Evolutionary conservation across 306 rosid species (phyloP).

Genomic region (Prunus dulcis): DNA sequence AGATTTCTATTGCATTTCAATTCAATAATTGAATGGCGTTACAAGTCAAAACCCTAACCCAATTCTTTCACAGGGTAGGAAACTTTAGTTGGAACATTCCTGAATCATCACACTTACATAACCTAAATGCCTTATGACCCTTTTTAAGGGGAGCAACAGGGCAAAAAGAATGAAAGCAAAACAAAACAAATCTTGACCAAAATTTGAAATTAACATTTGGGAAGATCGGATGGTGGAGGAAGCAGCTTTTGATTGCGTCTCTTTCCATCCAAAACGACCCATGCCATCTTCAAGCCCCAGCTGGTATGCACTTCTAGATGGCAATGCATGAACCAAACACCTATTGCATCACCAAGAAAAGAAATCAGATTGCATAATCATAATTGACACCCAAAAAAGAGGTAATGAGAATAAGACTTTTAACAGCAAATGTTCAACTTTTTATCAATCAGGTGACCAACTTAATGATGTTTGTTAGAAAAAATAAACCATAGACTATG

Average conservation of each 20-base stretch:
- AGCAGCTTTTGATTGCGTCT: conserved; percentile 58
- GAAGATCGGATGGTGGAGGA: conserved; percentile 83
- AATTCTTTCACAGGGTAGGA: conserved; percentile 3
- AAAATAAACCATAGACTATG: neutral
- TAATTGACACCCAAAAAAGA: neutral
- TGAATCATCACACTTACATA: neutral
- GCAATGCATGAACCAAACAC: conserved; percentile 88
- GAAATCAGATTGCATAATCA: neutral
- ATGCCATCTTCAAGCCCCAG: conserved; percentile 85
- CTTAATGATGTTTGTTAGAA: neutral
- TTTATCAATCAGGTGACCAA: neutral
- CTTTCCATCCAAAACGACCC: conserved; percentile 70
- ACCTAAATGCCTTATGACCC: neutral
- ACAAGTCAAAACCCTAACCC: conserved; percentile 6
- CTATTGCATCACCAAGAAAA: conserved; percentile 22
- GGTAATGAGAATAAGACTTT: neutral
- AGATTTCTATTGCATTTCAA: neutral
- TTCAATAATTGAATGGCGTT: neutral
- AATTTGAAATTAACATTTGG: conserved; percentile 45
- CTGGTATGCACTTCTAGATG: conserved; percentile 82
- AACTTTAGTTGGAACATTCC: neutral
- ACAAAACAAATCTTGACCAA: neutral
- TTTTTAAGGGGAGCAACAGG: neutral
- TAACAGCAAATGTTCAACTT: neutral
- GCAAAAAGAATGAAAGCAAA: neutral